Conservation (phyloP, 2,329 filamentous ascomycete genomes). For the Bipolaris cookei region DNA sequence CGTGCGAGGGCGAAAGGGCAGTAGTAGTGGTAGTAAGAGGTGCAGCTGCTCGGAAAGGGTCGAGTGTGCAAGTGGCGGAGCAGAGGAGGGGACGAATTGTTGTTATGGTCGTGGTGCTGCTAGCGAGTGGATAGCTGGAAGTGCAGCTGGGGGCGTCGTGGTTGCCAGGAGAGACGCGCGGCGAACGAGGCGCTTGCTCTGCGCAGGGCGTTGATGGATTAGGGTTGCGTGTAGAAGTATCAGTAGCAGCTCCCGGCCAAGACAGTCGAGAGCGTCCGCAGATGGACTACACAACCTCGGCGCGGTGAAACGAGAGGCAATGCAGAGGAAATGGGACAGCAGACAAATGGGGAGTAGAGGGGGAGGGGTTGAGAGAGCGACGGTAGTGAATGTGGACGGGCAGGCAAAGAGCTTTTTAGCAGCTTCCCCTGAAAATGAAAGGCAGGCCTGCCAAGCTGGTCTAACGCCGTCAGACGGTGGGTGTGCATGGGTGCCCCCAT, state of each 20-base stretch:
- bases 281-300: conserved; percentile 22
- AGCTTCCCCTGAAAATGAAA: conserved; percentile 43
- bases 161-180: conserved; percentile 44
- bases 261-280: conserved; percentile 21
- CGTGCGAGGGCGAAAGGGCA: conserved; percentile 21
- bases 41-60: conserved; percentile 17
- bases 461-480: conserved; percentile 31
- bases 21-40: not conserved
- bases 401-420: conserved; percentile 40
- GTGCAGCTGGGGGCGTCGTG: conserved; percentile 33
- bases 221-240: conserved; percentile 24
- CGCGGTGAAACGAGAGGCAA: conserved; percentile 43
- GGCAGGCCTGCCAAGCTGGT: conserved; percentile 32
- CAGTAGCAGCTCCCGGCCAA: conserved; percentile 33
- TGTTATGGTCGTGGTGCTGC: conserved; percentile 6
- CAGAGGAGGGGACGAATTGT: conserved; percentile 30
- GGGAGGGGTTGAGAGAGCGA: conserved; percentile 32
- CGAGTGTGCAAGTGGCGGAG: conserved; percentile 1
- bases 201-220: conserved; percentile 14
- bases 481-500: conserved; percentile 32
- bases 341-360: conserved; percentile 27
- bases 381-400: conserved; percentile 39
- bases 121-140: conserved; percentile 41
- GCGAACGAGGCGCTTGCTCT: conserved; percentile 37
- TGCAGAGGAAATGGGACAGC: conserved; percentile 26